phyloP scores from a whole-genome alignment of 768 basidiomycete species.

The Russula sp. region DNA sequence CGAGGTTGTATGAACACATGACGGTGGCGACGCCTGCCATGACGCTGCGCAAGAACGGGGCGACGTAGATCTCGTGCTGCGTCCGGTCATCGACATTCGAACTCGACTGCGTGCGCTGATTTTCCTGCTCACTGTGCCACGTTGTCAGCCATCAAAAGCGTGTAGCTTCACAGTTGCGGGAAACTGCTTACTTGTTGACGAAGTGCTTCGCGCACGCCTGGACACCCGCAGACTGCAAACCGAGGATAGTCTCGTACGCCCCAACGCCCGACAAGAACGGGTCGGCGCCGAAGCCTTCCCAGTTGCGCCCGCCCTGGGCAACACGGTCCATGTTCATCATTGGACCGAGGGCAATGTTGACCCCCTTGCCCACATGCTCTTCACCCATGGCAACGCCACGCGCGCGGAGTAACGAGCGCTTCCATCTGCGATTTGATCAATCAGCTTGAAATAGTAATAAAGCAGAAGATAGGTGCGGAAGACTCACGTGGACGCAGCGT shows the following conservation, averaged over 20 bases:
- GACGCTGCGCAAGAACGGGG: constrained; percentile 63
- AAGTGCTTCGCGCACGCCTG: constrained; percentile 85
- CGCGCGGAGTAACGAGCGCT: constrained; percentile 67
- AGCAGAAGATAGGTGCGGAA: neutral
- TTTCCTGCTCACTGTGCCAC: constrained; percentile 56
- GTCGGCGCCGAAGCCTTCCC: constrained; percentile 92
- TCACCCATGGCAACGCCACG: constrained; percentile 75
- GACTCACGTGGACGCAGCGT: constrained; percentile 70
- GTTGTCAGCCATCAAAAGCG: neutral
- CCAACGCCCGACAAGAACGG: constrained; percentile 80
- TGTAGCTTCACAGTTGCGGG: neutral
- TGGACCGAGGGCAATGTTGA: constrained; percentile 68
- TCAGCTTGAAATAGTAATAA: neutral
- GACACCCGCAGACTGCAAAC: constrained; percentile 71
- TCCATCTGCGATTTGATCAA: constrained; percentile 44
- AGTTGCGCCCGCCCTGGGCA: constrained; percentile 81
- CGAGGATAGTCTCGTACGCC: constrained; percentile 77
- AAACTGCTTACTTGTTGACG: constrained; percentile 56
- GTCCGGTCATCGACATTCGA: constrained; percentile 79
- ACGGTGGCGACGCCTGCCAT: constrained; percentile 68
- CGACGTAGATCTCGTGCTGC: constrained; percentile 67
- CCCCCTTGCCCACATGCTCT: constrained; percentile 81
- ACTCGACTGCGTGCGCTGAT: constrained; percentile 45
- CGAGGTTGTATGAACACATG: constrained; percentile 73
- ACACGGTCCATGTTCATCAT: constrained; percentile 87